Base-by-base conservation (phyloP, 2,329 filamentous ascomycete genomes). In the Leptosphaerulina australis region DNA sequence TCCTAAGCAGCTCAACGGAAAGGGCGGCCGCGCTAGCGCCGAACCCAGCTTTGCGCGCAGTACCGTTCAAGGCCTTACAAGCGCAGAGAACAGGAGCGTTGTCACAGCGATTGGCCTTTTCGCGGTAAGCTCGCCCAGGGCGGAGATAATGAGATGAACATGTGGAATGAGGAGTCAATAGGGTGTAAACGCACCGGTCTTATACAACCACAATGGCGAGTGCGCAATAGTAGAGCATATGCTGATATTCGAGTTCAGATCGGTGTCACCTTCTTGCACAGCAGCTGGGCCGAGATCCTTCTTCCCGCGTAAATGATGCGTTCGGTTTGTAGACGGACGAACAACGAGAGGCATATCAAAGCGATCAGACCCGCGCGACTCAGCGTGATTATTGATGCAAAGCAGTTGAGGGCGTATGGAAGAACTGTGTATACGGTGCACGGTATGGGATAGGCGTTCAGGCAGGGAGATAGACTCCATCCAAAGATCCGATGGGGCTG, bases 251-350 rank as follows among this genome's bases (percentile, higher is more conserved):
- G 39, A 31, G 9, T 26, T 15, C 18, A 81, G 79, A 73, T 77
- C 41, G 78, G 78, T 50, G 78, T 81, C 28, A 73, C 78, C 5
- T 81, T 82, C 62, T 60, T 82, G 34, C 74, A 78, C 63, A 80
- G 77, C 68, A 79, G 76, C 70, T 81, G 77, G 77, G 76, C 74
- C 57, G 79, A 81, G 69, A 69, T 79, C 44, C 64, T 81, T 5
- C 68, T 79, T 8, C 77, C 79, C 37, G 74, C 77, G 70, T 81
- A 72, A 72, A 74, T 34, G 20, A 37, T 36, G 43, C 17, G 36
- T 34, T 21, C 15, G 10, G 33, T n/a, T 36, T 29, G 12, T 10
- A 31, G n/a, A 45, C 26, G 24, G 39, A 24, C 20, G 29, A 49
- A 28, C 21, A 38, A 25, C 18, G 39, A 45, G 24, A 24, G n/a